Evolutionary conservation across 2,329 filamentous ascomycete species (phyloP).

Genomic region (Stenocarpella maydis): DNA sequence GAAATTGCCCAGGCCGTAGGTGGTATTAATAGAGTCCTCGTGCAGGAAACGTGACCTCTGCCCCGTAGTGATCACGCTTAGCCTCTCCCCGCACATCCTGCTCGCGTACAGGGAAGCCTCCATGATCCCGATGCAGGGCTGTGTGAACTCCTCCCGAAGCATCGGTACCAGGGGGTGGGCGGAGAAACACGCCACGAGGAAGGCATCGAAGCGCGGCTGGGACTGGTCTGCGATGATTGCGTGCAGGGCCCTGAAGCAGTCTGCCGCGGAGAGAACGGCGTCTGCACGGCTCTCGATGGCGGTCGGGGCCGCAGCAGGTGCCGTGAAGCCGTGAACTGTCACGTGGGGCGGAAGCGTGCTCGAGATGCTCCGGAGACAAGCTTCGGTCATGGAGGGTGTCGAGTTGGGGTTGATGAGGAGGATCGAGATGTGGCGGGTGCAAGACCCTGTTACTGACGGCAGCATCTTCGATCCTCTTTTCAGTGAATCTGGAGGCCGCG

Average conservation of each 20-base stretch:
- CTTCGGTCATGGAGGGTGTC: slow-evolving; percentile 63
- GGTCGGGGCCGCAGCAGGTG: slow-evolving; percentile 55
- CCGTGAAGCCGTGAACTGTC: slow-evolving; percentile 58
- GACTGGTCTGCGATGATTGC: slow-evolving; percentile 45
- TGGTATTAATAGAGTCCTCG: slow-evolving; percentile 47
- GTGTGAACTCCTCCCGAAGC: slow-evolving; percentile 53
- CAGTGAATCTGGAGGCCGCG: not conserved
- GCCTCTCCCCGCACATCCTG: slow-evolving; percentile 55
- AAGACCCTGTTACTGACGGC: slow-evolving; percentile 28
- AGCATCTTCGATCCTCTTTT: slow-evolving; percentile 4
- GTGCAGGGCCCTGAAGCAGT: slow-evolving; percentile 54
- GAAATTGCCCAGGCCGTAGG: slow-evolving; percentile 52
- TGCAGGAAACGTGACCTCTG: slow-evolving; percentile 50
- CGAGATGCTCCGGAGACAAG: slow-evolving; percentile 53
- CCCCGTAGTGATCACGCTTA: slow-evolving; percentile 54
- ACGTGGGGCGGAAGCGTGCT: slow-evolving; percentile 56
- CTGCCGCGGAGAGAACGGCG: slow-evolving; percentile 57
- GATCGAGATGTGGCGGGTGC: slow-evolving; percentile 47
- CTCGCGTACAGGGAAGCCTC: slow-evolving; percentile 57
- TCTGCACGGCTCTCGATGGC: slow-evolving; percentile 61
- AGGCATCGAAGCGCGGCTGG: slow-evolving; percentile 50
- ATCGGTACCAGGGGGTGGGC: slow-evolving; percentile 56
- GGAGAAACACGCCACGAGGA: slow-evolving; percentile 58
- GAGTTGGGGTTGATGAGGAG: slow-evolving; percentile 72
- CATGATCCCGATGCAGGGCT: slow-evolving; percentile 59